Evolutionary conservation across 2,329 filamentous ascomycete species (phyloP), one percentile per base, ranked within the genome.

Genomic region (Diaporthe sp.): DNA sequence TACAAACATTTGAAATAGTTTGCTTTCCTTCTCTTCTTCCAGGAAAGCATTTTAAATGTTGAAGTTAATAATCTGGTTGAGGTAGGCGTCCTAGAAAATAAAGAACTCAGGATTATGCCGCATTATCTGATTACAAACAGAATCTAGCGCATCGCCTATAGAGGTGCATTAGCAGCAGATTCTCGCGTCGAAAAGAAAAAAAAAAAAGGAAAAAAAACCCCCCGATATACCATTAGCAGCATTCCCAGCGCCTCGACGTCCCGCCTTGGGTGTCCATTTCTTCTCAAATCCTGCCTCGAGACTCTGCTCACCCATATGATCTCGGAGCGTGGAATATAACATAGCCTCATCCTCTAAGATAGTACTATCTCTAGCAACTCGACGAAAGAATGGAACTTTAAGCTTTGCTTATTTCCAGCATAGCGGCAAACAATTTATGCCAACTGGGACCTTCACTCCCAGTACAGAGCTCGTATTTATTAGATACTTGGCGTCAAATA

Each of bases 21-120:
- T 27, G 37, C 71, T 72, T 72, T 80, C 71, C 19, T 59, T 76
- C 39, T 76, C 68, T 66, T 79, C 75, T 39, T 78, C 74, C 12
- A 81, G 69, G 71, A 82, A 79, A 6, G 77, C 74, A 59, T 81
- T 82, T 69, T 82, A 63, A 37, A 81, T 71, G 65, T 82, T 35
- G 71, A 81, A 81, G 25, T 79, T 71, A 47, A 76, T 74, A 3
- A 32, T 81, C 73, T 81, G 37, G 37, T 80, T 80, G 2, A 81
- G 72, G 70, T 81, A 81, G 2, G 75, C 74, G 63, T 66, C 73
- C 25, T 79, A 65, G 50, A 82, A 82, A 4, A 75, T 82, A 3
- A 53, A 56, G 39, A 42, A 42, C 39, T 42, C 13, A 3, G 39
- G 39, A 15, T 42, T 42, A 13, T 42, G 39, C 39, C 39, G 13